These are phyloP conservation scores for Helianthus tuberosus DNA, from an alignment of 129 eudicot species.

Conservation along the genomic window DNA sequence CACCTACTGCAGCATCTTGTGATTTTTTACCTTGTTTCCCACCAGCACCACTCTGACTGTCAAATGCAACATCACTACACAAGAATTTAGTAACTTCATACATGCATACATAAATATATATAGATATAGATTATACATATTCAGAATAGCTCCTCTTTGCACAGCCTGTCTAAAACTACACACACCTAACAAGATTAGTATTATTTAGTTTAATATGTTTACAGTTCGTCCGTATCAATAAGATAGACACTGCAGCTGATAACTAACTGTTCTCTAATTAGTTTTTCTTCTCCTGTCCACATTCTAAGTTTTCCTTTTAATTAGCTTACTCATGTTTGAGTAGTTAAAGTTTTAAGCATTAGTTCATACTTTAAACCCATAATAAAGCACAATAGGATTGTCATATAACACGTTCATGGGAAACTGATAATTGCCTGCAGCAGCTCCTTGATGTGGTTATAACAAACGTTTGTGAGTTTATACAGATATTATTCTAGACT, in stretches of 20 bases:
- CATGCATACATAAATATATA: neutral
- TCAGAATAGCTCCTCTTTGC: neutral
- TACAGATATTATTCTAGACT: neutral
- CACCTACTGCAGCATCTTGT: slow-evolving; percentile 94
- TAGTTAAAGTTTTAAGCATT: slow-evolving; percentile 3
- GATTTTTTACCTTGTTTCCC: slow-evolving; percentile 59
- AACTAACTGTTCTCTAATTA: slow-evolving; percentile 4
- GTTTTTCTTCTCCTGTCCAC: neutral
- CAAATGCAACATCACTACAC: slow-evolving; percentile 21
- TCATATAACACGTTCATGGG: neutral
- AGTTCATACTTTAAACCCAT: neutral
- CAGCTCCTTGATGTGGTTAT: neutral
- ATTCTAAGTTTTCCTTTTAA: neutral
- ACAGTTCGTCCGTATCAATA: neutral
- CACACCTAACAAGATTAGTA: neutral
- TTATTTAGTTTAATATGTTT: neutral
- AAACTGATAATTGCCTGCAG: neutral
- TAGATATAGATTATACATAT: neutral
- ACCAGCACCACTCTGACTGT: slow-evolving; percentile 62
- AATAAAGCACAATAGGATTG: neutral
- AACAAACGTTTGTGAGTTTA: neutral
- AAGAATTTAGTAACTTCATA: slow-evolving; percentile 22
- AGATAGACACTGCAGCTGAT: slow-evolving; percentile 16
- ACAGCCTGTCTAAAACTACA: slow-evolving; percentile 11
- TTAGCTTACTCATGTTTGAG: neutral